phyloP scores from a whole-genome alignment of 2,329 filamentous ascomycete species.

The Calycina herbarum region DNA sequence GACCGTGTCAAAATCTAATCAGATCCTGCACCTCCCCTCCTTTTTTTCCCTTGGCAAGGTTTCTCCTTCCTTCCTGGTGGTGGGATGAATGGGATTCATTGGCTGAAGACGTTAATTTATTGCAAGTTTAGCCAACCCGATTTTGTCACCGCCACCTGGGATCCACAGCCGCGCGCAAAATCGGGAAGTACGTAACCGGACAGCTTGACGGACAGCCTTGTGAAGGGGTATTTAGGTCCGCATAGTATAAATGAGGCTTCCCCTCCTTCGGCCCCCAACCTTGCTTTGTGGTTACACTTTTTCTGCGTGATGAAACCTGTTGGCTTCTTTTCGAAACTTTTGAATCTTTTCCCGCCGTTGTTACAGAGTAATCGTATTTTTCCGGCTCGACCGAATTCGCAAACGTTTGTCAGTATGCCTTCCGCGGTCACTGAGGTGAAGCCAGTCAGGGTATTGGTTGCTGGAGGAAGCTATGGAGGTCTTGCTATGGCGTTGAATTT shows the following conservation, averaged over 20 bases:
- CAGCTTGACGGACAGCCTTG: neutral
- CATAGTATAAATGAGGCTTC: conserved; percentile 4
- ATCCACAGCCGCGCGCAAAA: neutral
- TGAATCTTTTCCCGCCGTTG: conserved; percentile 6
- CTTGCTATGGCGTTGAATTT: conserved; percentile 67
- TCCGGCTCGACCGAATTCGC: neutral
- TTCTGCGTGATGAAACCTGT: neutral
- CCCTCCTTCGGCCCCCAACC: neutral
- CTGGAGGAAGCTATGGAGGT: conserved; percentile 73
- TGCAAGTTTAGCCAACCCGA: neutral
- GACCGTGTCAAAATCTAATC: conserved; percentile 8
- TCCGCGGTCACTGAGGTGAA: neutral
- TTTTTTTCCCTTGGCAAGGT: neutral
- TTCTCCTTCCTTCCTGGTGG: neutral
- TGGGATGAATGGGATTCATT: neutral
- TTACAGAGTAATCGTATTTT: conserved; percentile 10
- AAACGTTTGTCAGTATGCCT: conserved; percentile 1
- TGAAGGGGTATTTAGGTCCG: neutral
- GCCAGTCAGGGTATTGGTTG: conserved; percentile 56
- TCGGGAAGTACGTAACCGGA: neutral
- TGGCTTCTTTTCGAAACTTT: neutral
- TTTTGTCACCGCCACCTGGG: neutral
- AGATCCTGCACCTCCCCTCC: conserved; percentile 9
- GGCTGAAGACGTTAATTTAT: neutral
- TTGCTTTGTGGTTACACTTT: neutral